These are phyloP conservation scores for Komagataella kurtzmanii DNA, from an alignment of 805 yeast species.

Conservation along the genomic window DNA sequence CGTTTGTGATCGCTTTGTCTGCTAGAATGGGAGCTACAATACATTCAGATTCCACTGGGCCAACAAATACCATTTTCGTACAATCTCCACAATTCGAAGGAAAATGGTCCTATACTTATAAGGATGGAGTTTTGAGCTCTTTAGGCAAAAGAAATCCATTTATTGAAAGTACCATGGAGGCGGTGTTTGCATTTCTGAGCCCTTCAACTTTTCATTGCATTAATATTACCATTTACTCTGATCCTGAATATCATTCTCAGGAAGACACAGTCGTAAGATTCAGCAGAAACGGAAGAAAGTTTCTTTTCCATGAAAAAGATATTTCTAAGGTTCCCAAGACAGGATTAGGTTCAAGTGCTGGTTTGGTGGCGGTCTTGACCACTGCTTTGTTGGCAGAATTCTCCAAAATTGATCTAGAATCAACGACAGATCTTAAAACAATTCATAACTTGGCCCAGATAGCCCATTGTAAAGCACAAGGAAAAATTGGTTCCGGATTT, in stretches of 20 bases:
- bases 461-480: conserved; percentile 89
- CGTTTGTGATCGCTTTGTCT: conserved; percentile 79
- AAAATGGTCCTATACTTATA: conserved; percentile 44
- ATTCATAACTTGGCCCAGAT: conserved; percentile 81
- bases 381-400: conserved; percentile 50
- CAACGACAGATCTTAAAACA: conserved; percentile 8
- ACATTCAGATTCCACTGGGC: conserved; percentile 1
- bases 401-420: conserved; percentile 12
- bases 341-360: conserved; percentile 94
- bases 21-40: conserved; percentile 79
- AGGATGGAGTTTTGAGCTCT: conserved; percentile 6
- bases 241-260: conserved; percentile 82
- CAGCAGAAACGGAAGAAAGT: conserved; percentile 27
- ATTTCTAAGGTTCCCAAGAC: conserved; percentile 79
- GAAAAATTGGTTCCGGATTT: conserved; percentile 92
- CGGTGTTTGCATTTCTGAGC: conserved; percentile 38
- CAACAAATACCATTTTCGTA: conserved; percentile 24
- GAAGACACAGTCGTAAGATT: conserved; percentile 22
- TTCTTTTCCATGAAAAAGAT: conserved; percentile 43
- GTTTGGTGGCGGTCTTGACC: conserved; percentile 69
- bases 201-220: conserved; percentile 20
- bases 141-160: conserved; percentile 48
- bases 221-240: conserved; percentile 60
- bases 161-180: conserved; percentile 45
- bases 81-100: conserved; percentile 76